Base-by-base conservation (phyloP, 768 basidiomycete genomes). In the Paxillus rubicundulus region DNA sequence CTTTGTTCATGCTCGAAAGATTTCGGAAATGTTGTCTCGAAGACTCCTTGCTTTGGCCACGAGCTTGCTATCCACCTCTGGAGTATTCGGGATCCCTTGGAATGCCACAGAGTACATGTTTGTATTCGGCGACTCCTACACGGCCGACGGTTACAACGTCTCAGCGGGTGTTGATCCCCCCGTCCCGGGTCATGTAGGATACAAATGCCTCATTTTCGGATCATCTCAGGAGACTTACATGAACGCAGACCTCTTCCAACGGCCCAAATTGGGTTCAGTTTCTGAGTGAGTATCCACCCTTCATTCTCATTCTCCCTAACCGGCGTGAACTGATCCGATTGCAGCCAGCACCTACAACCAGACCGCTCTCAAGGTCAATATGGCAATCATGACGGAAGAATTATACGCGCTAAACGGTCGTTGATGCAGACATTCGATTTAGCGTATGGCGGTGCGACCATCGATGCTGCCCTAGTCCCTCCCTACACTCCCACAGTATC, bases 41-140 rank as follows among this genome's bases (percentile, higher is more conserved):
- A 12, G 18, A 39, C 34, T 54, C 13, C 6, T 63, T 6, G 14
- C 24, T 9, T 45, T 56, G 33, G 33, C 40, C 39, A 21, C 34
- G 32, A 8, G 49, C 38, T 27, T 65, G 17, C 20, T 52, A 39
- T 52, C 28, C 34, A n/a, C 57, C 37, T 37, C 57, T 4, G 18
- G 52, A 20, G 55, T 14, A n/a, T 59, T 45, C 13, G 62, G 70
- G 6, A 65, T 65, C n/a, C n/a, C n/a, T n/a, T n/a, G n/a, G n/a
- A n/a, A n/a, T n/a, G n/a, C n/a, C n/a, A n/a, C n/a, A n/a, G n/a
- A n/a, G n/a, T n/a, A n/a, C n/a, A n/a, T n/a, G n/a, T n/a, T n/a
- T n/a, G n/a, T n/a, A n/a, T n/a, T 46, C 57, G 84, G 84, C 10
- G 84, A 85, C 58, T 85, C 82, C 1, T 85, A 85, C 63, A 81